Evolutionary conservation across 768 basidiomycete genomes (phyloP), one percentile per base, ranked within the genome.

Genomic region (Tremella fuciformis): DNA sequence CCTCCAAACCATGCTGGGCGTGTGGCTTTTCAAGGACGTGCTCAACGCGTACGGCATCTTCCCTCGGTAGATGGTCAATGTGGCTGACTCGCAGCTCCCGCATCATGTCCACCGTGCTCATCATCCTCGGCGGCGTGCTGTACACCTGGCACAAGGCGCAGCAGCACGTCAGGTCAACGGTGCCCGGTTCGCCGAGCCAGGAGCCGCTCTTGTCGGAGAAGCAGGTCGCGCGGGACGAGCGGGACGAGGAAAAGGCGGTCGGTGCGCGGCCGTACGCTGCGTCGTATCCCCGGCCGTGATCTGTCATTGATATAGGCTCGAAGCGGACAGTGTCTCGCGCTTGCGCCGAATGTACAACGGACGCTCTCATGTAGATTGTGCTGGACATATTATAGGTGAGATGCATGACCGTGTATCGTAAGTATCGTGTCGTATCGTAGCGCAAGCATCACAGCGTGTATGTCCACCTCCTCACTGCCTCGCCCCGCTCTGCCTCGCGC

Each of bases 1-100:
- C 11, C 25, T 67, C 2, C 66, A 67, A 55, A 65, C 63, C 16
- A 49, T 67, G 19, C 44, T 67, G 26, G 66, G 66, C 0, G 63
- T 65, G 9, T 57, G 57, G 26, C 41, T 67, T 24, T 67, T 67
- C 57, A 37, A 51, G 25, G 66, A 67, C 44, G 46, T 55, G 22
- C 46, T 67, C n/a, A 62, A 62, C 24, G 40, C 62, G 66, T 67
- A 34, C 64, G 22, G 19, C 38, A 38, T 50, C 38, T 39, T 9
- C 34, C 22, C 34, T 19, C 24, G 13, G 1, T 55, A 39, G 16
- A 18, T 3, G 9, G 16, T 39, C 22, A 34, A n/a, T 48, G 4
- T 22, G 26, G 16, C 53, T 25, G 25, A 18, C 18, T 41, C 9
- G 29, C 49, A 63, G 66, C 2, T 61, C 57, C 19, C 57, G 66